Evolutionary conservation across 345 rosid species (phyloP).

Genomic region (Eutrema yunnanense): DNA sequence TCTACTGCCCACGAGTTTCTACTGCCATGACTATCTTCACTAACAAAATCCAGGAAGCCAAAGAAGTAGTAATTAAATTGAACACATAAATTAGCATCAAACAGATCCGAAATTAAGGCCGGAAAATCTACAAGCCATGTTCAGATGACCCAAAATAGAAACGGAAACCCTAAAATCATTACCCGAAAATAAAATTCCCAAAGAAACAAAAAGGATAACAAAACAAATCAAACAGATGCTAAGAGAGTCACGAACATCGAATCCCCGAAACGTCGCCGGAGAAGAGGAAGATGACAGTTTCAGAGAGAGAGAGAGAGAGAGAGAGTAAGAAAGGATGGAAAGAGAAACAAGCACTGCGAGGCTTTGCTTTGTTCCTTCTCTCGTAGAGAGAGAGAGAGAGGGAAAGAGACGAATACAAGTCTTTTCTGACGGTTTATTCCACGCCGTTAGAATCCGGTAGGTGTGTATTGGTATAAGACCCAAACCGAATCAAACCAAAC

Average conservation of each 20-base stretch:
- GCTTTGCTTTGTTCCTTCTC: constrained; percentile 26
- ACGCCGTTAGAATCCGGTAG: constrained; percentile 42
- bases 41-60: constrained; percentile 14
- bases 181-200: background rate
- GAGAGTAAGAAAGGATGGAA: constrained; percentile 18
- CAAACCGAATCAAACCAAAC: background rate
- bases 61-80: constrained; percentile 23
- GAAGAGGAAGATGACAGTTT: constrained; percentile 2
- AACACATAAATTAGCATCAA: constrained; percentile 23
- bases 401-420: constrained; percentile 35
- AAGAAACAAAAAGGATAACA: background rate
- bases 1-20: constrained; percentile 30
- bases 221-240: constrained; percentile 1
- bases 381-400: constrained; percentile 19
- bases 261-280: constrained; percentile 5
- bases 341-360: constrained; percentile 16
- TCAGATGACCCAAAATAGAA: constrained; percentile 12
- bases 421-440: constrained; percentile 48
- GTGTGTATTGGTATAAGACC: background rate
- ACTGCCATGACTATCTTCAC: constrained; percentile 20
- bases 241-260: constrained; percentile 2
- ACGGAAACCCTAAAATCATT: constrained; percentile 13
- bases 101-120: constrained; percentile 59
- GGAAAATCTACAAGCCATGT: constrained; percentile 19
- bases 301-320: constrained; percentile 16